These are phyloP conservation scores for Candida sanyaensis DNA, from an alignment of 1,139 yeast genomes.

Conservation along the genomic window DNA sequence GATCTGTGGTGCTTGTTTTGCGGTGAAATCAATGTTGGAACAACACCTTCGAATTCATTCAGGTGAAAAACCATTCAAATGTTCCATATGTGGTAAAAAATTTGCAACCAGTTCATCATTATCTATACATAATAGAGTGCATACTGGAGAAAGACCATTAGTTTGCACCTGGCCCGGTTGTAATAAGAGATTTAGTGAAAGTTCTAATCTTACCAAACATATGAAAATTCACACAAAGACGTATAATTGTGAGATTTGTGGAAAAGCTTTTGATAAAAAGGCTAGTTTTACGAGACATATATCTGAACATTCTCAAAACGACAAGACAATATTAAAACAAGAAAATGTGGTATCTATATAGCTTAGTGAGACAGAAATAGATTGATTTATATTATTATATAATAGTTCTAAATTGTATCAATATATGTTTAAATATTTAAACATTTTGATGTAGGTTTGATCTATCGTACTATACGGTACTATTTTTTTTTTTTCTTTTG, in stretches of 20 bases:
- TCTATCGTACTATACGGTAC: too few relatives aligned
- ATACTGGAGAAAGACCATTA: conserved; percentile 74
- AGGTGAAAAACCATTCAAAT: conserved; percentile 67
- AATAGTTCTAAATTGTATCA: too few relatives aligned
- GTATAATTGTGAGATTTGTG: conserved; percentile 53
- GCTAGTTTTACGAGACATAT: conserved; percentile 43
- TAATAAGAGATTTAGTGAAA: conserved; percentile 82
- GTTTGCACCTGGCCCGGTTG: conserved; percentile 80
- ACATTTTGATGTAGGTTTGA: too few relatives aligned
- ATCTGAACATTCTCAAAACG: conserved; percentile 20
- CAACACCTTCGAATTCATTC: conserved; percentile 87
- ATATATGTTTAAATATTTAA: too few relatives aligned
- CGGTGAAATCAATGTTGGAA: conserved; percentile 62
- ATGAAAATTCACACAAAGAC: conserved; percentile 64
- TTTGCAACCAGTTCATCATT: conserved; percentile 58
- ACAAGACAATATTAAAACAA: neutral
- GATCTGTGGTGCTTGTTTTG: conserved; percentile 68
- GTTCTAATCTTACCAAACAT: conserved; percentile 87
- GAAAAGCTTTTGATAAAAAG: conserved; percentile 50
- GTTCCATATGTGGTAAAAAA: conserved; percentile 49
- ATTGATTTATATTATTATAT: too few relatives aligned
- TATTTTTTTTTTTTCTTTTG: too few relatives aligned
- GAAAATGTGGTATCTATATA: neutral
- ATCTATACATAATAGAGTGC: conserved; percentile 56
- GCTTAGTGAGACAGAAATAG: too few relatives aligned